Evolutionary conservation across 129 eudicot species (phyloP), one percentile per base, ranked within the genome.

Genomic region (Silybum marianum): DNA sequence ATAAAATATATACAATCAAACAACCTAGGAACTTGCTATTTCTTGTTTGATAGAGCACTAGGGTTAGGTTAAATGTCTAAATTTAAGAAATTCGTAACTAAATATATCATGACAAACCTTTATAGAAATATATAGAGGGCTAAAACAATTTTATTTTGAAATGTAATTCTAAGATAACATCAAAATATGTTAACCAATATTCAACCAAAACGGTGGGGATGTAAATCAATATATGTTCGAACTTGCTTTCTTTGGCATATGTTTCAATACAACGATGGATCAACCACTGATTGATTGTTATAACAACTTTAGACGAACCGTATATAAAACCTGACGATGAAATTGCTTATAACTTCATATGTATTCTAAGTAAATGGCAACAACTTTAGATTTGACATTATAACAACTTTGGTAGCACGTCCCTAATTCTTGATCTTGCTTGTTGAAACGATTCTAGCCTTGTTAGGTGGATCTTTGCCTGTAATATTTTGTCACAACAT

Each of bases 11-110:
- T 18, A 21, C 9, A 79, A 71, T n/a, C 65, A 25, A 67, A 78
- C 11, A 63, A 77, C 72, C 70, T 70, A 69, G 62, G 77, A 80
- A 80, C 25, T 9, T 71, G 40, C 82, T 42, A 40, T 25, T 30
- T 65, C 26, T 36, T 23, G 71, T 66, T 66, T 69, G 72, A 69
- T 28, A 24, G 16, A 26, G 21, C 38, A 10, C n/a, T 28, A 3
- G 36, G 36, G 36, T 32, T 38, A 38, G 42, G 42, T 38, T 38
- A 38, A 38, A 38, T 38, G 42, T 34, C 48, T 71, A 14, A 8
- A 36, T 18, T 71, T 25, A 71, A 18, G 48, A 69, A 71, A 71
- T 14, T 34, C 14, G 28, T 10, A 26, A 14, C 13, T 30, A 0
- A 18, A 66, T 32, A 66, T 32, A 69, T 68, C 18, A 68, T 9